Base-by-base conservation (phyloP, 176 grass and related monocot species). In the Oryza nivara region DNA sequence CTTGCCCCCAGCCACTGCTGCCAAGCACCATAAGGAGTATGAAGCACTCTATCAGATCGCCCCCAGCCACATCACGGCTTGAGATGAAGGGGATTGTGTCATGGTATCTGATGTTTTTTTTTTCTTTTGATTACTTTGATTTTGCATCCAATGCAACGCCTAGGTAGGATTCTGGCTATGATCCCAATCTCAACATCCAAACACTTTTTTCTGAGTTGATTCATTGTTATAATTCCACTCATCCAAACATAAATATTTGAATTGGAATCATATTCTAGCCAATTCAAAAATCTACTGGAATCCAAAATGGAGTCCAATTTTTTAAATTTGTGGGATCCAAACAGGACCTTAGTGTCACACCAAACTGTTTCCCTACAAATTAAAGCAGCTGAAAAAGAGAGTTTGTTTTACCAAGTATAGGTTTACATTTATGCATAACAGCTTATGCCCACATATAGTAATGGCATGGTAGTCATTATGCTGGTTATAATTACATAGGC, bases 291-390 rank as follows among this genome's bases (percentile, higher is more conserved):
- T 58, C 17, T 58, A 58, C 54, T 46, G 6, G 54, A 58, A 58
- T 58, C 17, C 6, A 16, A 58, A 20, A 52, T 5, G 13, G 49
- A 52, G 5, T 52, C 49, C 49, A 52, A 6, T 17, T 52, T 52
- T 52, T 52, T 16, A 14, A 51, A 20, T 58, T 20, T 1, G 17
- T 8, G 52, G 17, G 52, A 20, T 58, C 17, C 52, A 58, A 58
- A 58, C 17, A 8, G 17, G 52, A 6, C 52, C 17, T 13, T 20
- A 46, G 22, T 47, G 11, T 25, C 38, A 41, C 8, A 28, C 46
- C 66, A 81, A 81, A 61, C 72, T 76, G 70, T 5, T 77, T 77
- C 14, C 40, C 30, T 66, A 26, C 36, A 11, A 82, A 76, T 12
- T 16, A 82, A 77, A 43, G 20, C 44, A 36, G 67, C n/a, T 7